A percentile compares a stretch with the other conserved stretches of the same genome.
Evolutionary conservation across 176 grass and related monocot species (phyloP).

Genomic region (Triticum monococcum): DNA sequence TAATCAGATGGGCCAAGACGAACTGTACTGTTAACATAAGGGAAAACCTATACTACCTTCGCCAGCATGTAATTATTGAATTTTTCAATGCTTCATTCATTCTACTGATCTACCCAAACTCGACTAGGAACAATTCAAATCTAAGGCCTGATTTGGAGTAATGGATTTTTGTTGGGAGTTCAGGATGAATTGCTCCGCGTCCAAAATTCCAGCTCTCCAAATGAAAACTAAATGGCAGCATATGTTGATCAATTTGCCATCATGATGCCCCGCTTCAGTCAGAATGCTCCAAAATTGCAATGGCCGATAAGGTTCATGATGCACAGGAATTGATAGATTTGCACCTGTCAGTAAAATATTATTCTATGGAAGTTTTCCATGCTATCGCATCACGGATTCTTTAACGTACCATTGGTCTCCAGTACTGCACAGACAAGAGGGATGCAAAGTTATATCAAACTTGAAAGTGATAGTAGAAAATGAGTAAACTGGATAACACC

Average conservation of each 20-base stretch:
- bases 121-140: not conserved
- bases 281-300: constrained; percentile 37
- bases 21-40: constrained; percentile 3
- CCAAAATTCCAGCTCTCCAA: constrained; percentile 15
- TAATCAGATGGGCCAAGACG: not conserved
- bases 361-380: not conserved
- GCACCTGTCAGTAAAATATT: not conserved
- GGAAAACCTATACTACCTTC: constrained; percentile 6
- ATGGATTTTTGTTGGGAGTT: not conserved
- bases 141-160: not conserved
- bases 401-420: constrained; percentile 47
- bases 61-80: constrained; percentile 24
- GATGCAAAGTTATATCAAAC: constrained; percentile 26
- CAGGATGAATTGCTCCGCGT: not conserved
- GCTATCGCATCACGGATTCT: constrained; percentile 78
- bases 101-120: constrained; percentile 8
- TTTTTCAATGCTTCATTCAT: constrained; percentile 6
- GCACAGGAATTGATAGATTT: not conserved
- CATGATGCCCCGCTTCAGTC: not conserved
- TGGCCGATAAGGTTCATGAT: not conserved
- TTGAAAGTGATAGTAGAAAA: not conserved
- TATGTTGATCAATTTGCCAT: constrained; percentile 7
- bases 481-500: constrained; percentile 5
- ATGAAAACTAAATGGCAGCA: not conserved
- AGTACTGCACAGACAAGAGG: constrained; percentile 48